Evolutionary conservation across 1,284 basidiomycete genomes (phyloP), one percentile per base, ranked within the genome.

Genomic region (Schizophyllum amplum): DNA sequence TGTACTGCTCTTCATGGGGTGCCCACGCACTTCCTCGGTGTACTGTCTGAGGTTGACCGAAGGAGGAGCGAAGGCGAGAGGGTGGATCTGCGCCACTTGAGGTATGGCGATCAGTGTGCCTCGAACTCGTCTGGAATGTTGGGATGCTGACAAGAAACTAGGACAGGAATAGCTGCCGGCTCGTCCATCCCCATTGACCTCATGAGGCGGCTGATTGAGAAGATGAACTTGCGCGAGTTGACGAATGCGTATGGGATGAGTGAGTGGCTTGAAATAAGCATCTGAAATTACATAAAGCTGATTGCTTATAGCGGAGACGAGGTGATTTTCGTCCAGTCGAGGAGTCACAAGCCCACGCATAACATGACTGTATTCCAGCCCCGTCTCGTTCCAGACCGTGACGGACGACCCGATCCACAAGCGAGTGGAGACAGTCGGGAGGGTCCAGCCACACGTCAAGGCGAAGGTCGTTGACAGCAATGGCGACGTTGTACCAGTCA

Each of bases 191-290:
- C 91, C 1, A 90, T 88, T 48, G 83, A 89, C 52, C 71, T 93
- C 55, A 92, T 92, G 89, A 82, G 76, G 61, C 77, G 76, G 51
- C 75, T 91, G 24, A 87, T 87, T 23, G 70, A 75, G 47, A 81
- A 83, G 61, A 64, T 92, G 52, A 84, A 88, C 63, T 67, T 93
- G 46, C 74, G 66, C 4, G 87, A 90, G 33, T 71, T 92, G 55
- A 92, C 90, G 0, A 86, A 83, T 56, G 88, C 81, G 15, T 92
- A 89, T 69, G 89, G 90, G 57, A 91, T 91, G 89, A 91, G 88
- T 91, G 60, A 61, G 83, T 78, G 13, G 26, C 47, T 23, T 52
- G 46, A 53, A 27, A 42, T 17, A 21, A 11, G 11, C 42, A n/a
- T 11, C n/a, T 46, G 52, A 49, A n/a, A 46, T 55, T 24, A 47